These are phyloP conservation scores for Claviceps quebecensis DNA, from an alignment of 2,329 filamentous ascomycete species.

Conservation along the genomic window DNA sequence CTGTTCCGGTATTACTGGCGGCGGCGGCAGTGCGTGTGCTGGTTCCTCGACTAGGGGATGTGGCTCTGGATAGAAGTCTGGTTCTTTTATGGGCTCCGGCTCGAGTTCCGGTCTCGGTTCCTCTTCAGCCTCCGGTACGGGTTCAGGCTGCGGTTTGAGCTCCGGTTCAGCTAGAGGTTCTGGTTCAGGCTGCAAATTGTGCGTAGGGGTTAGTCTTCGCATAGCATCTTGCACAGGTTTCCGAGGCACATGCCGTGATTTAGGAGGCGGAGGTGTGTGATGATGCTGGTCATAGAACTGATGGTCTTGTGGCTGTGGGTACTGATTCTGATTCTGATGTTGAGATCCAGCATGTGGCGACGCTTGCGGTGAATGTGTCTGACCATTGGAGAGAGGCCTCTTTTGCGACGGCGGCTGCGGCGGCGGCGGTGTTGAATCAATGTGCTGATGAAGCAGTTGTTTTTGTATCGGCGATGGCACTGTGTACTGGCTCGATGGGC, in stretches of 20 bases:
- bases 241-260: constrained; percentile 1
- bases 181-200: neutral
- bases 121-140: neutral
- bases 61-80: neutral
- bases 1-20: constrained; percentile 6
- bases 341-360: constrained; percentile 7
- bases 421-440: constrained; percentile 8
- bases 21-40: neutral
- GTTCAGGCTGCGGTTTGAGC: neutral
- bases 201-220: neutral
- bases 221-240: constrained; percentile 4
- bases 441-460: constrained; percentile 16
- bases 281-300: neutral
- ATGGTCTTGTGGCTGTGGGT: constrained; percentile 1
- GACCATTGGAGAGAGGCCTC: constrained; percentile 8
- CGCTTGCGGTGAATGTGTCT: constrained; percentile 14
- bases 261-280: constrained; percentile 5
- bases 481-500: constrained; percentile 5
- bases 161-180: neutral
- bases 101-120: neutral
- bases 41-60: neutral
- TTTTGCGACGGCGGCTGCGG: constrained; percentile 1
- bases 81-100: neutral
- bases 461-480: constrained; percentile 7
- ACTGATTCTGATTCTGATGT: neutral